phyloP scores from a whole-genome alignment of 306 rosid species.

The Trichosanthes cucumerina region DNA sequence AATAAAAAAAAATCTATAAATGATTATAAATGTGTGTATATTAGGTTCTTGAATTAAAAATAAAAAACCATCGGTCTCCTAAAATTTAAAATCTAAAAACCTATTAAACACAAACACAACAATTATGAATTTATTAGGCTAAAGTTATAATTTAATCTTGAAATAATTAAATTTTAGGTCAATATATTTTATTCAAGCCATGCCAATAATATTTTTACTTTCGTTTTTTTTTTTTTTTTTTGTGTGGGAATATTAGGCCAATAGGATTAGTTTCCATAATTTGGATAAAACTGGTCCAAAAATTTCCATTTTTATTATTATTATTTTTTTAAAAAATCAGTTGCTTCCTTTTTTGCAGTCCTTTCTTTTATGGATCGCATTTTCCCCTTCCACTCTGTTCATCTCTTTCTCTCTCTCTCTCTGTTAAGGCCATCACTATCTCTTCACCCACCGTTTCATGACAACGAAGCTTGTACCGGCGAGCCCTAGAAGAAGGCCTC shows the following conservation, averaged over 20 bases:
- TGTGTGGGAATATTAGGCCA: background rate
- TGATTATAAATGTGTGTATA: too few relatives aligned
- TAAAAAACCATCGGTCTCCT: too few relatives aligned
- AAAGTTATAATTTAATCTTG: too few relatives aligned
- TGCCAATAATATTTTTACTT: too few relatives aligned
- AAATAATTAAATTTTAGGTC: too few relatives aligned
- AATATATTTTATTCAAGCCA: too few relatives aligned
- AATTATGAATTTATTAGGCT: too few relatives aligned
- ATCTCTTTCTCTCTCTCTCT: background rate
- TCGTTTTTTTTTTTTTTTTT: too few relatives aligned
- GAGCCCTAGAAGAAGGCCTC: conserved; percentile 27
- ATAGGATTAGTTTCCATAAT: background rate
- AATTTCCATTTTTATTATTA: background rate
- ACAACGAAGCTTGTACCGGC: conserved; percentile 32
- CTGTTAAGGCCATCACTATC: background rate
- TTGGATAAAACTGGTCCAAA: background rate
- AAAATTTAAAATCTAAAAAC: too few relatives aligned
- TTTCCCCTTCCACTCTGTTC: background rate
- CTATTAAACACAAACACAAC: too few relatives aligned
- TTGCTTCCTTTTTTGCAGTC: background rate
- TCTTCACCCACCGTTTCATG: conserved; percentile 37
- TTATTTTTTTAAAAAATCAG: background rate
- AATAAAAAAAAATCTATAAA: too few relatives aligned
- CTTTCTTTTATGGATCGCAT: background rate
- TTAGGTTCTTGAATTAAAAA: too few relatives aligned